phyloP scores from a whole-genome alignment of 2,329 filamentous ascomycete species.

The Trichophyton mentagrophytes region DNA sequence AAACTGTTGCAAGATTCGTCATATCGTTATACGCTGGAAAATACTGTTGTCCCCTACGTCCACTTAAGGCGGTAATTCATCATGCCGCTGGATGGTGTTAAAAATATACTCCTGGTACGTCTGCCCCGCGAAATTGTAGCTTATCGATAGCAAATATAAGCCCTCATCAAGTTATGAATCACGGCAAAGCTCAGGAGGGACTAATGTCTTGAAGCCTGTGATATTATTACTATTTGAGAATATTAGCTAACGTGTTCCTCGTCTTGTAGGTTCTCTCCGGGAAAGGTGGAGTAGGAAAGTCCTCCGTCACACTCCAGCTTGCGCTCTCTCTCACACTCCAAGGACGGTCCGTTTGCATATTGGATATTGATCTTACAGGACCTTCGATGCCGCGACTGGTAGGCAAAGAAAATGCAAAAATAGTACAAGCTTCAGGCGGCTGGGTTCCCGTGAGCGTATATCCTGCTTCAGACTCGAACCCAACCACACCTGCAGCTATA shows the following conservation, averaged over 20 bases:
- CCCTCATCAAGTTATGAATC: background rate
- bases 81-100: slow-evolving; percentile 33
- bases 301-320: slow-evolving; percentile 90
- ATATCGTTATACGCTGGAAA: background rate
- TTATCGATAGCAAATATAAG: slow-evolving; percentile 27
- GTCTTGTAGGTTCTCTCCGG: slow-evolving; percentile 60
- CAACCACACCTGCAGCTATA: slow-evolving; percentile 7
- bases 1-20: background rate
- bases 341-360: slow-evolving; percentile 81
- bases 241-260: background rate
- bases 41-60: background rate
- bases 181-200: background rate
- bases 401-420: slow-evolving; percentile 74
- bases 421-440: slow-evolving; percentile 78
- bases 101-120: slow-evolving; percentile 31
- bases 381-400: slow-evolving; percentile 94
- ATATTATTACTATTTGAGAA: background rate
- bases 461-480: slow-evolving; percentile 29
- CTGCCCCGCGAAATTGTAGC: slow-evolving; percentile 14
- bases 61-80: background rate
- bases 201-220: background rate
- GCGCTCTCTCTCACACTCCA: slow-evolving; percentile 76
- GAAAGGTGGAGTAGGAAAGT: slow-evolving; percentile 97
- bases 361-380: slow-evolving; percentile 91
- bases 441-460: slow-evolving; percentile 88